Evolutionary conservation across 768 basidiomycete genomes (phyloP).

Genomic region (Suillus variegatus): DNA sequence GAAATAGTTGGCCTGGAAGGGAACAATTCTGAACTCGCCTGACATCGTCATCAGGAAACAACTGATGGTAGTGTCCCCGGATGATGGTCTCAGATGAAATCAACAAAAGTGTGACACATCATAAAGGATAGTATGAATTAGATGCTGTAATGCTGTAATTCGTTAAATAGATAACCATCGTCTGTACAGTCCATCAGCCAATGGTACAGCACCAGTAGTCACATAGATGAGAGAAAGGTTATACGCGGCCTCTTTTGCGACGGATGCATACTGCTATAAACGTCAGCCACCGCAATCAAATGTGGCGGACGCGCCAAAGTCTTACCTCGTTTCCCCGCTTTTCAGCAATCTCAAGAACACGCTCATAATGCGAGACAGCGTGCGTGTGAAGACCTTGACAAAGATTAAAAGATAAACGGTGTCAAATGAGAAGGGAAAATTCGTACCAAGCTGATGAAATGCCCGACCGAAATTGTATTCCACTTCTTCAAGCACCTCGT

Average conservation of each 20-base stretch:
- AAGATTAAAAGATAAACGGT: conserved; percentile 2
- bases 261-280: conserved; percentile 44
- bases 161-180: conserved; percentile 79
- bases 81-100: conserved; percentile 4
- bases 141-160: not conserved
- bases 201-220: conserved; percentile 68
- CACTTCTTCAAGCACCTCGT: conserved; percentile 62
- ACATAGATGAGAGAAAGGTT: conserved; percentile 85
- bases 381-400: conserved; percentile 72
- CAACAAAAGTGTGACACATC: not conserved
- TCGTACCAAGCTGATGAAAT: conserved; percentile 89
- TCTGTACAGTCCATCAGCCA: conserved; percentile 71
- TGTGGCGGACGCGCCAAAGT: conserved; percentile 8
- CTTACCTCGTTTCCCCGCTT: conserved; percentile 34
- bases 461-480: conserved; percentile 92
- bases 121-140: conserved; percentile 1
- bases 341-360: conserved; percentile 66
- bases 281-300: conserved; percentile 9
- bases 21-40: not conserved
- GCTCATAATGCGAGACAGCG: conserved; percentile 84
- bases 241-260: conserved; percentile 81
- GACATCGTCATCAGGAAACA: not conserved
- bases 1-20: not conserved
- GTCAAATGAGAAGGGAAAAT: not conserved
- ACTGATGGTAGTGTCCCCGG: not conserved